A percentile compares a stretch with the other conserved stretches of the same genome.
These are phyloP conservation scores for Hypericum androsaemum DNA, from an alignment of 345 rosid species.

Conservation along the genomic window DNA sequence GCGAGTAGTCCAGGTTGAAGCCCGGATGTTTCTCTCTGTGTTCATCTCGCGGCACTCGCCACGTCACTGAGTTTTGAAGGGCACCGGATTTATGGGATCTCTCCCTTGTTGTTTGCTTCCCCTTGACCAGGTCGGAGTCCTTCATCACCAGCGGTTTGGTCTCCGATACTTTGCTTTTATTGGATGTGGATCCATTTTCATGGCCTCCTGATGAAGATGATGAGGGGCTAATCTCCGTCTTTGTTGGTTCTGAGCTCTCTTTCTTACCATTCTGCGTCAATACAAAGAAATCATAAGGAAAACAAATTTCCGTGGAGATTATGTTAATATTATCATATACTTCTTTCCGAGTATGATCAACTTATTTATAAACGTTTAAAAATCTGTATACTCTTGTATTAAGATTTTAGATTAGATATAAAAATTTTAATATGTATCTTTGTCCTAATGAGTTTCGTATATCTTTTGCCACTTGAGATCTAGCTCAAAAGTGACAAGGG, in stretches of 20 bases:
- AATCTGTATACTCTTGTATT: too few species aligned
- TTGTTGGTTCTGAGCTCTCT: conserved; percentile 9
- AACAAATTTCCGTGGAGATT: background rate
- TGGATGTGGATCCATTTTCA: conserved; percentile 4
- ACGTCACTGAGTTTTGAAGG: conserved; percentile 25
- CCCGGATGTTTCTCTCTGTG: conserved; percentile 42
- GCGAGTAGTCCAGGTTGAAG: conserved; percentile 59
- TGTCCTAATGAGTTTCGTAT: too few species aligned
- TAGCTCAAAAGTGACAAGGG: too few species aligned
- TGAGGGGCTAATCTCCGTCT: conserved; percentile 10
- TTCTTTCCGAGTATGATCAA: too few species aligned
- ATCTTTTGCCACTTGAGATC: too few species aligned
- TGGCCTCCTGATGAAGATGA: too few species aligned
- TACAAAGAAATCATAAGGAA: background rate
- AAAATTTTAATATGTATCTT: too few species aligned
- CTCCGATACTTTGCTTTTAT: conserved; percentile 7
- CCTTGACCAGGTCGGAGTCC: conserved; percentile 5
- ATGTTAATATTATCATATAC: too few species aligned
- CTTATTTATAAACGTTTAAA: too few species aligned
- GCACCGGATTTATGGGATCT: conserved; percentile 17
- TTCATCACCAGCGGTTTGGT: background rate
- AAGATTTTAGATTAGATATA: too few species aligned
- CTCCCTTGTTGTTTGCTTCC: conserved; percentile 4
- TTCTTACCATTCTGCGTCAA: conserved; percentile 8
- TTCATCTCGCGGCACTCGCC: conserved; percentile 49